Evolutionary conservation across 306 rosid genomes (phyloP).

Genomic region (Rubus parviflorus): DNA sequence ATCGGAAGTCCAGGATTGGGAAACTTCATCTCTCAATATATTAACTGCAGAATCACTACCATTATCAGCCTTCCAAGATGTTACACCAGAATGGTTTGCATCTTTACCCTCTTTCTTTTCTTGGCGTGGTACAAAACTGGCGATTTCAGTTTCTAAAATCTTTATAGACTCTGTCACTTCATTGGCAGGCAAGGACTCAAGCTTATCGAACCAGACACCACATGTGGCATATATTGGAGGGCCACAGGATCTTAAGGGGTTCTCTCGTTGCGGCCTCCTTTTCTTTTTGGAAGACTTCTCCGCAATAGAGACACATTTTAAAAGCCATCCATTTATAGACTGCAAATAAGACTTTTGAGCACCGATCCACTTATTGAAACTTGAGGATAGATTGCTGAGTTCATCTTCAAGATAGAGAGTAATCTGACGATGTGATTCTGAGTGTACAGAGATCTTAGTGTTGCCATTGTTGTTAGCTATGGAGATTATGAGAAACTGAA

Average conservation of each 20-base stretch:
- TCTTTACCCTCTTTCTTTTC: constrained; percentile 65
- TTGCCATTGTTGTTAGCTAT: constrained; percentile 52
- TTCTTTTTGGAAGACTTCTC: constrained; percentile 59
- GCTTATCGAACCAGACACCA: constrained; percentile 59
- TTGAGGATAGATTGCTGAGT: constrained; percentile 55
- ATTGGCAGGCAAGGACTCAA: constrained; percentile 36
- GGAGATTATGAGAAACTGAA: constrained; percentile 65
- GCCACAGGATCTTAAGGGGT: constrained; percentile 28
- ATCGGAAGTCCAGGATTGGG: constrained; percentile 55
- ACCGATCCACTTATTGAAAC: constrained; percentile 71
- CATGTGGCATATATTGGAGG: constrained; percentile 79
- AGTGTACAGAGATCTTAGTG: constrained; percentile 50
- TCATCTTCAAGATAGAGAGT: constrained; percentile 70
- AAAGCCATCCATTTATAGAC: constrained; percentile 73
- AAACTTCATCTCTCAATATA: constrained; percentile 46
- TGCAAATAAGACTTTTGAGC: constrained; percentile 78
- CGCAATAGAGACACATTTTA: constrained; percentile 54
- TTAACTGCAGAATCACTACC: constrained; percentile 46
- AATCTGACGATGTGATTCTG: constrained; percentile 63
- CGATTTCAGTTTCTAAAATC: constrained; percentile 59
- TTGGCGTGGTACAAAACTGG: constrained; percentile 60
- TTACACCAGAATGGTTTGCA: constrained; percentile 25
- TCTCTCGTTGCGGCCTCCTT: constrained; percentile 28
- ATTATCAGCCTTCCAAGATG: constrained; percentile 45
- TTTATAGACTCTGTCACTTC: constrained; percentile 62